Evolutionary conservation across 2,329 filamentous ascomycete species (phyloP), one percentile per base, ranked within the genome.

Genomic region (Ophiosphaerella herpotricha): DNA sequence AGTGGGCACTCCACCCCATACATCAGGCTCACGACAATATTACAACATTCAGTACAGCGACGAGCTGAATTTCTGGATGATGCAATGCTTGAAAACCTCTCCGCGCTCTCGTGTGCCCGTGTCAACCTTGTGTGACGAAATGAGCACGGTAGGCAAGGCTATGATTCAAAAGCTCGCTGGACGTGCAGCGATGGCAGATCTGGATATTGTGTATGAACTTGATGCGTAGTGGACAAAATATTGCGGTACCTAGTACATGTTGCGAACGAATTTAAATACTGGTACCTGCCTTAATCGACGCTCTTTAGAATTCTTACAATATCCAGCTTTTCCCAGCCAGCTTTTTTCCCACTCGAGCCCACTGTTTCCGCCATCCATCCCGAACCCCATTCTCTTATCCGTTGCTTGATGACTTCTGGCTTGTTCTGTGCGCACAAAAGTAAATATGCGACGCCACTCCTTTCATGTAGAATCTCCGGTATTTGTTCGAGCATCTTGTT

Each of bases 291-390:
- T 21, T 21, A 21, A 21, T 21, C 4, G 3, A 29, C 12, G 9
- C 11, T 13, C n/a, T n/a, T 21, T 11, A 16, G 29, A 32, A 96
- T 89, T 69, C 92, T 84, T 61, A 97, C 78, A 63, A 99, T 88
- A 67, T 91, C 87, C 73, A 99, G 78, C 76, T 89, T 95, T 78
- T 99, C 94, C 92, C 93, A 96, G 0, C 94, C 94, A 26, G 89
- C 93, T 72, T 88, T 85, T 78, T 87, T 91, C 41, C 93, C 93
- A 73, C 91, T 97, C 46, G 81, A 82, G 6, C 89, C 88, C 4
- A 96, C 91, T 14, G 84, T 90, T 70, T 91, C 85, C 8, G 84
- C 90, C 54, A 73, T 80, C 94, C 93, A 97, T 21, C 70, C 77
- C 12, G 55, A 48, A n/a, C 76, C 77, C 84, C 88, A 84, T 3